These are phyloP conservation scores for Funneliformis mosseae DNA, from an alignment of 192 early-diverging fungal genomes.

Conservation along the genomic window DNA sequence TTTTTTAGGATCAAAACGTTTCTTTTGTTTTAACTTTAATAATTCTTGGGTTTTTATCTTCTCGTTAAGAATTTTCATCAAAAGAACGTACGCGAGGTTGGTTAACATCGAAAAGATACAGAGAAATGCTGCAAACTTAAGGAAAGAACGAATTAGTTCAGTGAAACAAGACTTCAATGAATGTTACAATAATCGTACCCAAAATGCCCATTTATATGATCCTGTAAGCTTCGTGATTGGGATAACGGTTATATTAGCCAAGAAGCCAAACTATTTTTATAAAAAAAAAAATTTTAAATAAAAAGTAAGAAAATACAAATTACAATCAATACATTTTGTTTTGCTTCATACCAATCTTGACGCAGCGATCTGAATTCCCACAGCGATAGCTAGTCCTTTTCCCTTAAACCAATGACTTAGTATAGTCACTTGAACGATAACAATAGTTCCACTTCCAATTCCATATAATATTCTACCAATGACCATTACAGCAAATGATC, in stretches of 20 bases:
- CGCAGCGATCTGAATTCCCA: conserved; percentile 63
- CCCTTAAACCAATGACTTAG: conserved; percentile 71
- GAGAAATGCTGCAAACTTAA: conserved; percentile 60
- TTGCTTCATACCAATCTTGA: conserved; percentile 50
- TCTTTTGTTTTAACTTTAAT: conserved; percentile 48
- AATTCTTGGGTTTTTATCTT: conserved; percentile 4
- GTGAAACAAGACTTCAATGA: conserved; percentile 21
- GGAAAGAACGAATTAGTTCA: conserved; percentile 38
- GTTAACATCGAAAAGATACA: conserved; percentile 62
- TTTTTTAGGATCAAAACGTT: conserved; percentile 56
- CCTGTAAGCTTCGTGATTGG: conserved; percentile 54
- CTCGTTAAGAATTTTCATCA: conserved; percentile 44
- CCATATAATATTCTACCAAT: conserved; percentile 65
- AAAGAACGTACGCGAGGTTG: conserved; percentile 60
- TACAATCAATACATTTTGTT: too few relatives aligned
- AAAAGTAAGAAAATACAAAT: not conserved
- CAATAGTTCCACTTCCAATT: conserved; percentile 66
- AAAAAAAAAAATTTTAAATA: not conserved
- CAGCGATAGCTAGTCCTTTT: conserved; percentile 57
- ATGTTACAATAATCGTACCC: conserved; percentile 29
- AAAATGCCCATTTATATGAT: conserved; percentile 47
- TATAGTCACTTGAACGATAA: conserved; percentile 69
- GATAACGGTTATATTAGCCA: conserved; percentile 62
- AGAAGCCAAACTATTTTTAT: conserved; percentile 50
- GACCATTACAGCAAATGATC: conserved; percentile 58